Conservation (phyloP, 345 rosid species). For the Excoecaria cochinchinensis region DNA sequence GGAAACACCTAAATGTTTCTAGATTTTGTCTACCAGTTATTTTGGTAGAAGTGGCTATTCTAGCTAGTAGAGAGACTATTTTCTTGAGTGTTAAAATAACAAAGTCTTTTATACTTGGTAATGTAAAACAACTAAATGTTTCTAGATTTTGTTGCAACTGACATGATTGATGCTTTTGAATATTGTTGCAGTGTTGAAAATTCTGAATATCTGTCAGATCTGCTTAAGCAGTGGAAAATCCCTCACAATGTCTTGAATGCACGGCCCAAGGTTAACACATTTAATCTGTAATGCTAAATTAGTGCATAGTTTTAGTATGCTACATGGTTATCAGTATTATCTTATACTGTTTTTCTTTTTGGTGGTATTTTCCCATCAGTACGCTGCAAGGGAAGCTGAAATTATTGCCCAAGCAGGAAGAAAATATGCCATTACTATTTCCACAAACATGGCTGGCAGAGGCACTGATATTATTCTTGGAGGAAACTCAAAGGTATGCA, state of each 20-base stretch:
- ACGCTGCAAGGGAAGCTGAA: conserved; percentile 97
- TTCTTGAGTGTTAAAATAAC: not conserved
- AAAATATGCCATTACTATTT: conserved; percentile 87
- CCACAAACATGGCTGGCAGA: conserved; percentile 99
- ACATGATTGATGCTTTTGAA: not conserved
- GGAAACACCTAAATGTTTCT: no score
- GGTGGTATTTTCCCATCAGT: conserved; percentile 42
- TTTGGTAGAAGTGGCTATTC: no score
- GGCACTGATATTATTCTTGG: conserved; percentile 96
- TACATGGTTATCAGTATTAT: not conserved
- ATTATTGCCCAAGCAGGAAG: conserved; percentile 92
- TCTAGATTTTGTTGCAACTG: not conserved
- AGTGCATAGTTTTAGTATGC: conserved; percentile 4
- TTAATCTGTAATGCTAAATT: conserved; percentile 2
- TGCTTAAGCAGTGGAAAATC: conserved; percentile 71
- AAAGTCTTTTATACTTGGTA: not conserved
- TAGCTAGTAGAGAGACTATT: not conserved
- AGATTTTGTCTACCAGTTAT: no score
- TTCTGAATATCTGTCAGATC: conserved; percentile 82
- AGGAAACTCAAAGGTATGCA: conserved; percentile 86
- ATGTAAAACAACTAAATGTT: not conserved
- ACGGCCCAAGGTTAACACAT: conserved; percentile 73
- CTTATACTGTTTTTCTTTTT: conserved; percentile 14
- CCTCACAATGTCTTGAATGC: conserved; percentile 97
- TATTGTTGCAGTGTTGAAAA: conserved; percentile 81